Evolutionary conservation across 2,329 filamentous ascomycete species (phyloP).

Genomic region (Pleoardoris graminearum): DNA sequence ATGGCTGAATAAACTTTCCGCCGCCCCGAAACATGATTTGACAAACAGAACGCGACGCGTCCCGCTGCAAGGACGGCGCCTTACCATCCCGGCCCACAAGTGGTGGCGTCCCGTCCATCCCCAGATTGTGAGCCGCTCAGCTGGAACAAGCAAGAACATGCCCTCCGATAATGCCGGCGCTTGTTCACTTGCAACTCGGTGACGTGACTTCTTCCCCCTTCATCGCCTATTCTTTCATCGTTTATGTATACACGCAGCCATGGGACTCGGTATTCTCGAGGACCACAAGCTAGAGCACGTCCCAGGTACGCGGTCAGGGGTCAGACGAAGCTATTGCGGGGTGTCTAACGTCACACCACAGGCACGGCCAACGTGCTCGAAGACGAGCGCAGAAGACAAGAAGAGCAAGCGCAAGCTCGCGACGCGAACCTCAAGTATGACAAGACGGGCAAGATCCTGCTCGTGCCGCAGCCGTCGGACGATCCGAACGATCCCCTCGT

Average conservation of each 20-base stretch:
- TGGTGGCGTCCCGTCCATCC: too few species aligned
- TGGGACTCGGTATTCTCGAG: constrained; percentile 76
- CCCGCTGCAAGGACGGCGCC: too few species aligned
- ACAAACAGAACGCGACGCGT: too few species aligned
- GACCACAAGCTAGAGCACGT: constrained; percentile 68
- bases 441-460: constrained; percentile 70
- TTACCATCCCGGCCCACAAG: too few species aligned
- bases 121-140: too few species aligned
- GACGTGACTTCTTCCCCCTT: too few species aligned
- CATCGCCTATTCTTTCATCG: too few species aligned
- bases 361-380: constrained; percentile 50
- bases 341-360: constrained; percentile 7
- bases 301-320: constrained; percentile 61
- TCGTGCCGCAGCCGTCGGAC: constrained; percentile 88
- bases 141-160: too few species aligned
- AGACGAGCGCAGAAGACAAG: constrained; percentile 25
- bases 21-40: too few species aligned
- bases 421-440: constrained; percentile 70
- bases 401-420: constrained; percentile 34
- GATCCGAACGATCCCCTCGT: constrained; percentile 87
- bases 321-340: neutral
- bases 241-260: constrained; percentile 35
- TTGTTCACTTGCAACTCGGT: too few species aligned
- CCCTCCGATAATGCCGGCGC: too few species aligned
- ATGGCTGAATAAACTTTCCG: too few species aligned